phyloP scores from a whole-genome alignment of 2,329 filamentous ascomycete genomes.

The Venturia pyrina region DNA sequence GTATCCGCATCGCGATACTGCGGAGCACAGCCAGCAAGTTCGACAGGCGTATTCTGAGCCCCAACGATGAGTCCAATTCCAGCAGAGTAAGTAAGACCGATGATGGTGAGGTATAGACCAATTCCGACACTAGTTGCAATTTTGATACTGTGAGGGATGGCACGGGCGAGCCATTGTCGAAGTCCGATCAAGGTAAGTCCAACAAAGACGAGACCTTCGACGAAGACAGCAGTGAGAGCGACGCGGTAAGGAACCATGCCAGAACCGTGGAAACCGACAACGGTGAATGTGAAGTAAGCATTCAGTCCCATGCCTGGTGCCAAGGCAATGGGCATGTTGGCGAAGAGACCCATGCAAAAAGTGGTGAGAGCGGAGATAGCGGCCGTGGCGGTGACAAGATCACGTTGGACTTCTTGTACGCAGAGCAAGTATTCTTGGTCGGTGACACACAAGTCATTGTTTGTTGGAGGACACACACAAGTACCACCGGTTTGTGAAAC shows the following conservation, averaged over 20 bases:
- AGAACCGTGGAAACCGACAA: slow-evolving; percentile 66
- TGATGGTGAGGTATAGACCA: slow-evolving; percentile 69
- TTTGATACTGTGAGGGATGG: slow-evolving; percentile 77
- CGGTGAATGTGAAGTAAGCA: slow-evolving; percentile 75
- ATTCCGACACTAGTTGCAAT: slow-evolving; percentile 79
- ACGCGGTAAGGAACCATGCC: slow-evolving; percentile 65
- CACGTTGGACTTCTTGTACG: slow-evolving; percentile 54
- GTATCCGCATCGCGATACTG: slow-evolving; percentile 17
- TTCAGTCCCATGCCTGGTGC: slow-evolving; percentile 76
- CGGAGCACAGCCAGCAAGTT: slow-evolving; percentile 63
- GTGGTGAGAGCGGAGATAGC: slow-evolving; percentile 69
- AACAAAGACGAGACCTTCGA: slow-evolving; percentile 80
- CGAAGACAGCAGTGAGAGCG: slow-evolving; percentile 77
- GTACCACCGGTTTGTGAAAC: slow-evolving; percentile 64
- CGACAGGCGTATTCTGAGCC: slow-evolving; percentile 55
- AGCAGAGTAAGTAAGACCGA: slow-evolving; percentile 68
- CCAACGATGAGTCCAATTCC: slow-evolving; percentile 74
- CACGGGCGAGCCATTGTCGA: slow-evolving; percentile 72
- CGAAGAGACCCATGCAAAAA: slow-evolving; percentile 76
- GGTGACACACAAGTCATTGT: slow-evolving; percentile 37
- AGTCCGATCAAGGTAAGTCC: slow-evolving; percentile 64
- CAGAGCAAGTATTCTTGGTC: slow-evolving; percentile 57
- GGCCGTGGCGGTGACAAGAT: slow-evolving; percentile 75
- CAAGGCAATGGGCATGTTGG: slow-evolving; percentile 61
- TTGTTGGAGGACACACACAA: slow-evolving; percentile 55